Evolutionary conservation across 129 eudicot genomes (phyloP).

Genomic region (Centrapalus pauciflorus): DNA sequence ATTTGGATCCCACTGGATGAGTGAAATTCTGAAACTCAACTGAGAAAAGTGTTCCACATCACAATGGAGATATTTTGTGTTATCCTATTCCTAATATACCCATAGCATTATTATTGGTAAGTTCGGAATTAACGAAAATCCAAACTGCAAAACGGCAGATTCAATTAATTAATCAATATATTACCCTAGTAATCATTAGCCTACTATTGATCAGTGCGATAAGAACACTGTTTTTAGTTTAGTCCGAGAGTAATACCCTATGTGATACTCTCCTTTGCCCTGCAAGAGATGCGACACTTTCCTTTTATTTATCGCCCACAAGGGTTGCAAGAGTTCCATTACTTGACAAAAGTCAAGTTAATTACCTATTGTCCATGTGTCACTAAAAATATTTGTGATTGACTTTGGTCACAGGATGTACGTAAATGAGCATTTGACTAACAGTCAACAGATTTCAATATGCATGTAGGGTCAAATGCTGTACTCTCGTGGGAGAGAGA

Average conservation of each 20-base stretch:
- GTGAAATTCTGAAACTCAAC: not conserved
- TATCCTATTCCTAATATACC: no score
- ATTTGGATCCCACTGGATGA: not conserved
- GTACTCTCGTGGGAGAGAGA: not conserved
- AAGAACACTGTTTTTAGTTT: not conserved
- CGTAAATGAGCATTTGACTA: not conserved
- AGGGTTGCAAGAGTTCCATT: not conserved
- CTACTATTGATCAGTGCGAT: not conserved
- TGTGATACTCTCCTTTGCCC: not conserved
- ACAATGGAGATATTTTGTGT: not conserved
- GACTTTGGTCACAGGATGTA: not conserved
- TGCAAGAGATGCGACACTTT: not conserved
- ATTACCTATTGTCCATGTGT: not conserved
- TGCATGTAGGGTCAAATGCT: not conserved
- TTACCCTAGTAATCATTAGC: not conserved
- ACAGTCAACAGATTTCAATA: not conserved
- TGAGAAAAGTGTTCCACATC: not conserved
- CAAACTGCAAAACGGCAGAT: not conserved
- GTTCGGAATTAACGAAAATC: not conserved
- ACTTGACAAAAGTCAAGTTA: not conserved
- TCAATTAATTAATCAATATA: not conserved
- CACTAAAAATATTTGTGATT: not conserved
- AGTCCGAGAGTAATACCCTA: not conserved
- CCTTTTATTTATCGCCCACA: not conserved
- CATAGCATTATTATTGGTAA: no score